phyloP scores from a whole-genome alignment of 1,139 yeast genomes.

The Magnusiomyces paraingens region DNA sequence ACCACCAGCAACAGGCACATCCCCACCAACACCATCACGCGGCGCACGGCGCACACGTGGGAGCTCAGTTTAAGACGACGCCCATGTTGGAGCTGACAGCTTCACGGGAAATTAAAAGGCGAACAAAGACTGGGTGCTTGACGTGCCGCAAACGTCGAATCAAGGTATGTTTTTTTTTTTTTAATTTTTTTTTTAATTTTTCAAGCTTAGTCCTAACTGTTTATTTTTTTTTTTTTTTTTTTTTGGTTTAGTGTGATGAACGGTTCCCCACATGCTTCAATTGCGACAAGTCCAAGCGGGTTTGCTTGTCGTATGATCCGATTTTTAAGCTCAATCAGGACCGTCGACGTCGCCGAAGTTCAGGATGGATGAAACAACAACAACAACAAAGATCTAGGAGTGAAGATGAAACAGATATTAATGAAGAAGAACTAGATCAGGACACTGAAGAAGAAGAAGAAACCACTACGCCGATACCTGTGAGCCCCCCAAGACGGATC shows the following conservation, averaged over 20 bases:
- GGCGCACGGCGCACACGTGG: neutral
- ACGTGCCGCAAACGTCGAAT: slow-evolving; percentile 69
- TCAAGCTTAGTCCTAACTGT: neutral
- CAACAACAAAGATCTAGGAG: slow-evolving; percentile 10
- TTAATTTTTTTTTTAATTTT: slow-evolving; percentile 1
- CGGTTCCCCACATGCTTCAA: slow-evolving; percentile 66
- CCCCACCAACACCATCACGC: neutral
- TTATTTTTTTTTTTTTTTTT: slow-evolving; percentile 1
- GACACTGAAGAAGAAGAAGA: neutral
- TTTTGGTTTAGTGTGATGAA: slow-evolving; percentile 58
- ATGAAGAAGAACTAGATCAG: too few species aligned
- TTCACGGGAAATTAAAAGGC: slow-evolving; percentile 30
- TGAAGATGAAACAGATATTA: neutral
- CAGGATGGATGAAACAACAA: neutral
- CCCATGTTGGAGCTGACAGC: slow-evolving; percentile 7
- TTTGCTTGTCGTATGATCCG: slow-evolving; percentile 59
- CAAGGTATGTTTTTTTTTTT: slow-evolving; percentile 20
- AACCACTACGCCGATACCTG: too few species aligned
- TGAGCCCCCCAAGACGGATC: neutral
- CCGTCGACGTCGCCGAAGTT: slow-evolving; percentile 14
- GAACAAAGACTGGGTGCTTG: slow-evolving; percentile 69
- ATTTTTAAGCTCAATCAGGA: slow-evolving; percentile 25
- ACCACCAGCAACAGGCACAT: too few species aligned
- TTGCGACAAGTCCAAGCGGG: slow-evolving; percentile 63
- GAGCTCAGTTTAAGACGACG: neutral